Conservation (phyloP, 2,329 filamentous ascomycete genomes). For the Furcasterigmium furcatum region DNA sequence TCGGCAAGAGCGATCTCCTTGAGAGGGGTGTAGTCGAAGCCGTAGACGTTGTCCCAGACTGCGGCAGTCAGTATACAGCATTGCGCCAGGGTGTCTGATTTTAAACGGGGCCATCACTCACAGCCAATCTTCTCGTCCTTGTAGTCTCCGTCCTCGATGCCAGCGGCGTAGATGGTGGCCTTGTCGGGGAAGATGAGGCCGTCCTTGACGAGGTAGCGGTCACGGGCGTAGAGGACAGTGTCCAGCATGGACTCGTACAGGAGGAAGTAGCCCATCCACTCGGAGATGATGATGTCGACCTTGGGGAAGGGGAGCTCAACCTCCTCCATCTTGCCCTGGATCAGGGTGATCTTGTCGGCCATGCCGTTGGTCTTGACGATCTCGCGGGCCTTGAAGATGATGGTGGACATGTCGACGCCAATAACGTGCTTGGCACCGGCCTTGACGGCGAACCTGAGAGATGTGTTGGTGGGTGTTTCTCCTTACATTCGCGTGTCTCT, state of each 20-base stretch:
- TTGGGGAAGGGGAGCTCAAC: conserved; percentile 88
- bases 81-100: too few species aligned
- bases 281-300: conserved; percentile 99
- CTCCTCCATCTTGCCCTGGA: conserved; percentile 99
- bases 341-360: conserved; percentile 91
- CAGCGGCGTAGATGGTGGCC: conserved; percentile 94
- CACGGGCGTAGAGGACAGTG: conserved; percentile 93
- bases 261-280: conserved; percentile 99
- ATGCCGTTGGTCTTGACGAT: conserved; percentile 92
- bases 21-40: conserved; percentile 92
- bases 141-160: conserved; percentile 98
- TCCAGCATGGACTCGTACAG: conserved; percentile 99
- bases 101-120: conserved; percentile 44
- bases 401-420: conserved; percentile 98
- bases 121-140: conserved; percentile 99
- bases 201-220: conserved; percentile 82
- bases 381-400: conserved; percentile 96
- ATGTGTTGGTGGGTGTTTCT: too few species aligned
- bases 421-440: conserved; percentile 98
- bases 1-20: conserved; percentile 93
- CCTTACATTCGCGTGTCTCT: too few species aligned
- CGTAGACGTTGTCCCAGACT: conserved; percentile 99
- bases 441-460: conserved; percentile 84
- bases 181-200: conserved; percentile 98
- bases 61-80: conserved; percentile 5